Conservation (phyloP, 139 green algal species). For the Diplosphaera chodatii region DNA sequence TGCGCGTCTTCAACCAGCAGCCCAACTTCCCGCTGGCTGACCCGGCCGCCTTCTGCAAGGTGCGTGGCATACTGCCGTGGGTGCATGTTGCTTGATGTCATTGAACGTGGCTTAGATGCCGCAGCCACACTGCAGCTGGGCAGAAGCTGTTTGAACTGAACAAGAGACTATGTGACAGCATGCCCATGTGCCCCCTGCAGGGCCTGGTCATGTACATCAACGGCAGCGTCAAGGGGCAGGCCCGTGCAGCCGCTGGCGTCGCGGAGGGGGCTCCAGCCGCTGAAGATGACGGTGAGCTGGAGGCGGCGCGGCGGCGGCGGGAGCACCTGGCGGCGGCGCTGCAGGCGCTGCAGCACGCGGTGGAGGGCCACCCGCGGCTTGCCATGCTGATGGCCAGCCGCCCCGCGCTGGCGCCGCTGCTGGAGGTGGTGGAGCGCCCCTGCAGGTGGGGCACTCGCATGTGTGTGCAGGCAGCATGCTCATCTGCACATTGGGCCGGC, state of each 20-base stretch:
- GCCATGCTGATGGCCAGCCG: conserved; percentile 62
- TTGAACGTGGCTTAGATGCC: too few relatives aligned
- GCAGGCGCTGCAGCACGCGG: conserved; percentile 37
- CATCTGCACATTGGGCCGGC: too few relatives aligned
- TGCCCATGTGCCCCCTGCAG: too few relatives aligned
- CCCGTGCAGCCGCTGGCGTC: not conserved
- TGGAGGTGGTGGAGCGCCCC: conserved; percentile 46
- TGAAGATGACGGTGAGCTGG: not conserved
- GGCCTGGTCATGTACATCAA: conserved; percentile 1
- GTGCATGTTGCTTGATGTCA: too few relatives aligned
- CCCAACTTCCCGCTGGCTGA: conserved; percentile 51
- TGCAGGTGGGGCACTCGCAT: too few relatives aligned
- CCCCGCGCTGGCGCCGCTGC: conserved; percentile 62
- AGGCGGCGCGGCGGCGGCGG: conserved; percentile 4
- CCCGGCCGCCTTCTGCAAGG: conserved; percentile 66
- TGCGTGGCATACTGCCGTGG: too few relatives aligned
- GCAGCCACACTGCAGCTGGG: too few relatives aligned
- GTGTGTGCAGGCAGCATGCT: too few relatives aligned
- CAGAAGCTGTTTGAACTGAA: too few relatives aligned
- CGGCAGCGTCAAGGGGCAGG: not conserved
- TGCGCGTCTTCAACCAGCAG: conserved; percentile 77
- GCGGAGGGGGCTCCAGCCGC: not conserved
- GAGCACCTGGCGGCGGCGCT: conserved; percentile 35
- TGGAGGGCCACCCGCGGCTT: conserved; percentile 58
- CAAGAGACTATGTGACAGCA: too few relatives aligned